Evolutionary conservation across 257 asterid genomes (phyloP).

Genomic region (Forsythia viridissima): DNA sequence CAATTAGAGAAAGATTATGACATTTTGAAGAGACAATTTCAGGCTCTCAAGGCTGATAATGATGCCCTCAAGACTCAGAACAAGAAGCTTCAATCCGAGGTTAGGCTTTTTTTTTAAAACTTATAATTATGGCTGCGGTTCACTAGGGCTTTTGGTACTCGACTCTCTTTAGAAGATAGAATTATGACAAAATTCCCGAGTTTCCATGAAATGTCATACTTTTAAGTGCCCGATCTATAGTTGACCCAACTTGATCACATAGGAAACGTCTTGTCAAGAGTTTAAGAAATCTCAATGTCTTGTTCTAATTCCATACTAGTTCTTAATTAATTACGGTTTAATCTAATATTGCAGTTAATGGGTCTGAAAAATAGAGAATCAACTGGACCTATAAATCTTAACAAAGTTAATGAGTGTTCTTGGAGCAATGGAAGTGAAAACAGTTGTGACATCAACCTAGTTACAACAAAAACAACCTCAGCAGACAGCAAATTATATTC

Average conservation of each 20-base stretch:
- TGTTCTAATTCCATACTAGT: not conserved
- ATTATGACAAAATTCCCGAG: not conserved
- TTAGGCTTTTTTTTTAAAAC: not conserved
- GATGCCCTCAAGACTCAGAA: constrained; percentile 72
- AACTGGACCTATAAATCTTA: constrained; percentile 45
- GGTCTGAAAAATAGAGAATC: constrained; percentile 49
- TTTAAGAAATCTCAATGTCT: too few species aligned
- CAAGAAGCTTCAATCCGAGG: constrained; percentile 72
- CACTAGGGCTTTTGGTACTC: too few species aligned
- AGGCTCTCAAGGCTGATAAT: constrained; percentile 66
- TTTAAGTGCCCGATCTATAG: too few species aligned
- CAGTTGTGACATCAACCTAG: constrained; percentile 60
- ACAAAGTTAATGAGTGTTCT: constrained; percentile 66
- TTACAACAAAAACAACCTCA: constrained; percentile 33
- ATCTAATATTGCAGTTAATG: constrained; percentile 48
- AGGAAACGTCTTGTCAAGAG: not conserved
- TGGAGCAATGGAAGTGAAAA: constrained; percentile 82
- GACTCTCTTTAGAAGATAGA: too few species aligned
- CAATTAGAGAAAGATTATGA: constrained; percentile 82
- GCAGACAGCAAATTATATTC: constrained; percentile 35
- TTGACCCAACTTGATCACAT: not conserved
- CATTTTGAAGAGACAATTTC: constrained; percentile 61
- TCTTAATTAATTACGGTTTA: not conserved
- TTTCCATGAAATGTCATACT: not conserved
- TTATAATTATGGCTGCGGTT: too few species aligned